These are phyloP conservation scores for Sclerotinia borealis DNA, from an alignment of 2,329 filamentous ascomycete species.

Conservation along the genomic window DNA sequence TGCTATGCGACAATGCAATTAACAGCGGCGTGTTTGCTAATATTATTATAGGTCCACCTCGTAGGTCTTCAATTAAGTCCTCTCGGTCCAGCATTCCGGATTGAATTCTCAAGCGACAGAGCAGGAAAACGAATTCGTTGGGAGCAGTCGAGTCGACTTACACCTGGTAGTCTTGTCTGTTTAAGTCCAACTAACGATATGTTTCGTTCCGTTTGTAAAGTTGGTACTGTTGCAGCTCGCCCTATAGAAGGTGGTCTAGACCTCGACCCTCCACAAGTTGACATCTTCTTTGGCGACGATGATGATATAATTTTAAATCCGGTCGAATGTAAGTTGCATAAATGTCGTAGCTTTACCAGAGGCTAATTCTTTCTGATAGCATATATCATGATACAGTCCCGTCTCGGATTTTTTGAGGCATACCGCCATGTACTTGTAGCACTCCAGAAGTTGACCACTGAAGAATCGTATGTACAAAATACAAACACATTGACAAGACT, in stretches of 20 bases:
- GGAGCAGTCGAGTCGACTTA: constrained; percentile 46
- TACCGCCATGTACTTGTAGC: constrained; percentile 66
- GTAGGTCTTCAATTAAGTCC: constrained; percentile 57
- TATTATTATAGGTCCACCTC: constrained; percentile 52
- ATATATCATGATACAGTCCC: constrained; percentile 69
- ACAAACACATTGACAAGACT: not conserved
- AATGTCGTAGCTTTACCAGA: not conserved
- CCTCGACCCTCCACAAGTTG: constrained; percentile 63
- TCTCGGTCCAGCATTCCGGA: constrained; percentile 57
- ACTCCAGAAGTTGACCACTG: constrained; percentile 48
- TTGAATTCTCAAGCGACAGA: constrained; percentile 64
- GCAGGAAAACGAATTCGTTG: constrained; percentile 64
- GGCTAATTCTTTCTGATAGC: constrained; percentile 14
- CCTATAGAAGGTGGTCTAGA: constrained; percentile 55
- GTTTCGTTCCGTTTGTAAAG: constrained; percentile 59
- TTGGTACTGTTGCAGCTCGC: constrained; percentile 68
- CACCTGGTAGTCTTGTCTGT: constrained; percentile 47
- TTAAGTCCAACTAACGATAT: constrained; percentile 49
- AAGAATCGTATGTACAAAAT: constrained; percentile 14
- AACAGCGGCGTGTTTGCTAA: not conserved
- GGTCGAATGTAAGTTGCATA: constrained; percentile 43
- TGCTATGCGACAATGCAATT: constrained; percentile 15
- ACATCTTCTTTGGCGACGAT: constrained; percentile 62
- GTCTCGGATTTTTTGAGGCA: constrained; percentile 70
- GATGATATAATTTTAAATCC: constrained; percentile 64